A percentile compares a stretch with the other conserved stretches of the same genome.
Conservation (phyloP, 768 basidiomycete genomes). For the Pleurotus cornucopiae region DNA sequence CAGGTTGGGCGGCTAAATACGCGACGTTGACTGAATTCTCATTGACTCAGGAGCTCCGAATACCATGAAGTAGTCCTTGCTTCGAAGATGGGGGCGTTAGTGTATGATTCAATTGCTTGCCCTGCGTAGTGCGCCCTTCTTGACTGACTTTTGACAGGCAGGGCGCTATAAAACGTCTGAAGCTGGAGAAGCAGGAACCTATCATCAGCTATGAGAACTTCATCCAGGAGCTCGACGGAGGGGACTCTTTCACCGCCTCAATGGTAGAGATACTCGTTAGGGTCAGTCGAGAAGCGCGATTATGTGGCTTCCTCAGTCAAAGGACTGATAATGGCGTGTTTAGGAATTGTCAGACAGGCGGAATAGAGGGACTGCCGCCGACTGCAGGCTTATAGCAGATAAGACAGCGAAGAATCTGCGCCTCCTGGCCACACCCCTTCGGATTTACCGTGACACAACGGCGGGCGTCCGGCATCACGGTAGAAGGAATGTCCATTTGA, state of each 20-base stretch:
- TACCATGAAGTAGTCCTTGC: conserved; percentile 71
- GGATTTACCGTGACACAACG: conserved; percentile 45
- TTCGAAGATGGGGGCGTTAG: conserved; percentile 70
- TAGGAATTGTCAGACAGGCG: conserved; percentile 79
- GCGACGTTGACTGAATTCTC: not conserved
- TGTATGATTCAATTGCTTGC: conserved; percentile 43
- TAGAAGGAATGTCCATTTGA: conserved; percentile 36
- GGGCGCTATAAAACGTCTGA: conserved; percentile 67
- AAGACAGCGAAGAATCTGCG: conserved; percentile 62
- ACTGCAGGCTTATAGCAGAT: conserved; percentile 63
- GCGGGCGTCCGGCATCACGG: conserved; percentile 28
- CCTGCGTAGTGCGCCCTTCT: not conserved
- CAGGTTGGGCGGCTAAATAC: conserved; percentile 7
- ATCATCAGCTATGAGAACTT: conserved; percentile 71
- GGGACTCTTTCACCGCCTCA: conserved; percentile 77
- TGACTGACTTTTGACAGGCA: conserved; percentile 35
- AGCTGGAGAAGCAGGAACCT: conserved; percentile 61
- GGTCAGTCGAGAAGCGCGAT: conserved; percentile 35
- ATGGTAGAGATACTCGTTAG: conserved; percentile 76
- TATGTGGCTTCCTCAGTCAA: not conserved
- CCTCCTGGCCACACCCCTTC: conserved; percentile 46
- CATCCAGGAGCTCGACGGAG: conserved; percentile 71
- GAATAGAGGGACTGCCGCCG: conserved; percentile 43
- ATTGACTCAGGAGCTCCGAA: conserved; percentile 55
- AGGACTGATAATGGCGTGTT: conserved; percentile 7